Conservation (phyloP, 1,284 basidiomycete species). For the Sporisorium sorghi region DNA sequence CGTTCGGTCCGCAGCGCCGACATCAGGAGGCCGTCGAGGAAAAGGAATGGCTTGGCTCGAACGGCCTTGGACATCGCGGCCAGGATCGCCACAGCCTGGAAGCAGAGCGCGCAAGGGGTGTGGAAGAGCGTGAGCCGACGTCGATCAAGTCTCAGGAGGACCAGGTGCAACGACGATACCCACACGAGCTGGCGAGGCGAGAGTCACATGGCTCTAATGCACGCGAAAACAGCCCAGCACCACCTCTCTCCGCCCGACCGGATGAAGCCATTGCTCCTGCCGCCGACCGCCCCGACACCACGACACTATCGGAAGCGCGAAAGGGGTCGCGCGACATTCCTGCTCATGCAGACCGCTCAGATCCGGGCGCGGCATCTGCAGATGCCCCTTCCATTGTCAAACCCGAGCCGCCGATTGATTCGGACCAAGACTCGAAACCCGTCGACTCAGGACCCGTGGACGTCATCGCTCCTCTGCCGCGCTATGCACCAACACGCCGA, state of each 20-base stretch:
- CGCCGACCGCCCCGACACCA: background rate
- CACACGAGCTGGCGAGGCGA: background rate
- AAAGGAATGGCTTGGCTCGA: background rate
- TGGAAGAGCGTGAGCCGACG: background rate
- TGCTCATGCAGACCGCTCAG: background rate
- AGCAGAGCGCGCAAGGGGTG: background rate
- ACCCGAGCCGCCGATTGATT: background rate
- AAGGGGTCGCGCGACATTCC: background rate
- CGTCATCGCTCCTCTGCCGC: constrained; percentile 23
- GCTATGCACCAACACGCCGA: constrained; percentile 52
- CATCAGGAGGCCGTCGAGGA: constrained; percentile 8
- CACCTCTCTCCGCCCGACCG: background rate
- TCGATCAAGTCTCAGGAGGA: background rate
- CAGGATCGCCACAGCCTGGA: background rate
- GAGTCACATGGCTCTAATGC: background rate
- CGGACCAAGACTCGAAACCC: background rate
- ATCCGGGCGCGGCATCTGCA: background rate
- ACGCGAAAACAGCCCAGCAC: background rate
- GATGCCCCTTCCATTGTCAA: background rate
- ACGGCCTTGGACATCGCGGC: constrained; percentile 7
- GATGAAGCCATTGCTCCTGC: background rate
- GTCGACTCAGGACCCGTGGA: background rate
- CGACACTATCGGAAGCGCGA: background rate
- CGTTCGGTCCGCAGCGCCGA: constrained; percentile 29
- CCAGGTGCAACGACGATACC: background rate